phyloP scores from a whole-genome alignment of 2,329 filamentous ascomycete species.

The Tolypocladium guangdongense region DNA sequence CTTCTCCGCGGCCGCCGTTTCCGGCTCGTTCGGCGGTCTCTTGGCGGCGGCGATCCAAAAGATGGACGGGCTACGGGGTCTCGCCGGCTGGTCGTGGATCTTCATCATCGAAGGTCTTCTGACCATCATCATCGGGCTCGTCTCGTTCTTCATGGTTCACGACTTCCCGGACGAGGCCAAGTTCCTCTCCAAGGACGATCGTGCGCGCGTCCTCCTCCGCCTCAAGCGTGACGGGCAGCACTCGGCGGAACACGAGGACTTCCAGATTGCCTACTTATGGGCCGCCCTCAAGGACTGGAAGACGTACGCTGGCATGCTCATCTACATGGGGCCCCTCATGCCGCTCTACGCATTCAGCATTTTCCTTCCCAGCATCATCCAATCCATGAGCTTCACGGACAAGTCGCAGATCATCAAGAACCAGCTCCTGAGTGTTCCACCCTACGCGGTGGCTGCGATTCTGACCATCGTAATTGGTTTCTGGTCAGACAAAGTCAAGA shows the following conservation, averaged over 20 bases:
- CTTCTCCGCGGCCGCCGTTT: constrained; percentile 71
- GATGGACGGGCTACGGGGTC: constrained; percentile 52
- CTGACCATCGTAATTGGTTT: constrained; percentile 39
- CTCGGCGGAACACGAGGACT: constrained; percentile 64
- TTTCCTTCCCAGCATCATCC: constrained; percentile 72
- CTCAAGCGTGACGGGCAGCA: constrained; percentile 62
- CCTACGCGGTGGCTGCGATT: constrained; percentile 26
- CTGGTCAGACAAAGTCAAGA: constrained; percentile 61
- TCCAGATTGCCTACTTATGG: constrained; percentile 63
- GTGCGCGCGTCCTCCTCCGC: constrained; percentile 59
- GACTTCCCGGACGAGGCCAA: constrained; percentile 70
- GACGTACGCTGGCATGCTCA: constrained; percentile 62
- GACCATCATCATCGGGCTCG: constrained; percentile 56
- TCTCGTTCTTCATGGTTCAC: constrained; percentile 67
- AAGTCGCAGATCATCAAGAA: constrained; percentile 22
- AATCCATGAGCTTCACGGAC: constrained; percentile 31
- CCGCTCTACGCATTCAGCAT: constrained; percentile 66
- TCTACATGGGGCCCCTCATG: constrained; percentile 69
- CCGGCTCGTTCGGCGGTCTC: constrained; percentile 67
- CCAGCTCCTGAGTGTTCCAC: constrained; percentile 36
- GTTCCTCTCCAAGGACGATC: constrained; percentile 62
- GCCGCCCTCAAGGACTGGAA: constrained; percentile 72
- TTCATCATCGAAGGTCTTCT: constrained; percentile 60
- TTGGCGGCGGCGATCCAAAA: constrained; percentile 60
- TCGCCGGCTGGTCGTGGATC: constrained; percentile 52